These are phyloP conservation scores for Leptographium wingfieldii DNA, from an alignment of 2,329 filamentous ascomycete species.

Conservation along the genomic window DNA sequence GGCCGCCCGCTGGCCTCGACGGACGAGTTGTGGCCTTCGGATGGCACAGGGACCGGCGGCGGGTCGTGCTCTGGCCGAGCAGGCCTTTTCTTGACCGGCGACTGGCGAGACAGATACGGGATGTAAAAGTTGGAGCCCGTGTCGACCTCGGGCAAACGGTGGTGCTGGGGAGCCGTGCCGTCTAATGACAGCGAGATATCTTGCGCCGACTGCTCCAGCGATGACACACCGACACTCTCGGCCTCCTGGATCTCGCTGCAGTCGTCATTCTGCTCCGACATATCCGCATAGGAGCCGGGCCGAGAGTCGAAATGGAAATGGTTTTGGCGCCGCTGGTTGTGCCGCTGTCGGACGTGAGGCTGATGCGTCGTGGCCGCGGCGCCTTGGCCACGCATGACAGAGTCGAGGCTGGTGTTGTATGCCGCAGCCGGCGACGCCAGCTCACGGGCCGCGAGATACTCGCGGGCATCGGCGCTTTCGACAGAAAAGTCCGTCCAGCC, in stretches of 20 bases:
- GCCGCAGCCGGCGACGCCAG: not conserved
- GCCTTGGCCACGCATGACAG: slow-evolving; percentile 2
- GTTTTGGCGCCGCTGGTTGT: not conserved
- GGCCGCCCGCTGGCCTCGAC: slow-evolving; percentile 18
- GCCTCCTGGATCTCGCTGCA: not conserved
- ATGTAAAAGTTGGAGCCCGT: slow-evolving; percentile 37
- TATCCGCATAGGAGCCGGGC: slow-evolving; percentile 17
- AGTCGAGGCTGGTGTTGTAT: slow-evolving; percentile 1
- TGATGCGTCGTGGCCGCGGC: not conserved
- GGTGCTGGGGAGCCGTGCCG: slow-evolving; percentile 7
- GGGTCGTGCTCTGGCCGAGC: slow-evolving; percentile 35
- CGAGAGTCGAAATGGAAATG: slow-evolving; percentile 15
- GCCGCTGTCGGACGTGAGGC: not conserved
- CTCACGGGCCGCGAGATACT: slow-evolving; percentile 10
- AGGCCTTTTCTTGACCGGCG: slow-evolving; percentile 10
- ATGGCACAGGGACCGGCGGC: slow-evolving; percentile 30
- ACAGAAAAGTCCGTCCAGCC: slow-evolving; percentile 50
- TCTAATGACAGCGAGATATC: not conserved
- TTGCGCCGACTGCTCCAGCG: not conserved
- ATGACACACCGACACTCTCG: slow-evolving; percentile 8
- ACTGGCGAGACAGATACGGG: slow-evolving; percentile 27
- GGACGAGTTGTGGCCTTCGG: slow-evolving; percentile 14
- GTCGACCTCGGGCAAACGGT: slow-evolving; percentile 37
- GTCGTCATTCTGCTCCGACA: slow-evolving; percentile 18
- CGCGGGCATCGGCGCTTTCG: slow-evolving; percentile 34